Base-by-base conservation (phyloP, 169 alveolate species). In the Plasmodium malariae region DNA sequence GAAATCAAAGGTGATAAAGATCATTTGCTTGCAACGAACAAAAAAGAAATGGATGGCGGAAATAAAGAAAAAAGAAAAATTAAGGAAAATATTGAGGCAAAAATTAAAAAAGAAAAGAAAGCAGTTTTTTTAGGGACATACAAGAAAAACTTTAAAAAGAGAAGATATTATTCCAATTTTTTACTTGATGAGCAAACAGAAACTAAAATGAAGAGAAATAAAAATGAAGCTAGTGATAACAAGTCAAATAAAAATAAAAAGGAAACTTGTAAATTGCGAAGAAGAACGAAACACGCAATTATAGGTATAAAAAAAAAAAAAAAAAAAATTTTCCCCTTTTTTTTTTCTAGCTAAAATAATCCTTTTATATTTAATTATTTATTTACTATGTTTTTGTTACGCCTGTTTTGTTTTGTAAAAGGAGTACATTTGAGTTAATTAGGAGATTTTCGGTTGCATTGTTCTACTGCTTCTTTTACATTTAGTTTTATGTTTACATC, bases 101-200 rank as follows among this genome's bases (percentile, higher is more conserved):
- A 57, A 45, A 4, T 34, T 37, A 74, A 65, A 51, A 74, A 74
- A 43, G 76, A 78, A 30, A 78, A 78, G 36, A 78, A 78, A 68
- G 76, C 69, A 63, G 76, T 63, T 43, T 65, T 62, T 68, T 63
- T 19, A 51, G 89, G 89, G 26, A 62, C 89, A 32, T 78, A 78
- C 37, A 78, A 78, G 49, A 78, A 78, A 68, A 78, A 78, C 37
- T 30, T 78, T 5, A 78, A 78, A 48, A 78, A 78, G 26, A 78
- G 76, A 36, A 78, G 76, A 36, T 78, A 78, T 48, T 49, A 45
- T 54, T 48, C 89, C 28, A 78, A 78, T 65, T 30, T 62, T 45
- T 60, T 55, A 40, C 24, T 26, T 36, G 89, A 55, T 6, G 89
- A 78, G 30, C 60, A 78, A 24, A 57, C 43, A 70, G 69, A 65